Percentiles rank a stretch among this genome's conserved stretches.
These are phyloP conservation scores for Sindora glabra DNA, from an alignment of 306 rosid genomes.

Conservation along the genomic window DNA sequence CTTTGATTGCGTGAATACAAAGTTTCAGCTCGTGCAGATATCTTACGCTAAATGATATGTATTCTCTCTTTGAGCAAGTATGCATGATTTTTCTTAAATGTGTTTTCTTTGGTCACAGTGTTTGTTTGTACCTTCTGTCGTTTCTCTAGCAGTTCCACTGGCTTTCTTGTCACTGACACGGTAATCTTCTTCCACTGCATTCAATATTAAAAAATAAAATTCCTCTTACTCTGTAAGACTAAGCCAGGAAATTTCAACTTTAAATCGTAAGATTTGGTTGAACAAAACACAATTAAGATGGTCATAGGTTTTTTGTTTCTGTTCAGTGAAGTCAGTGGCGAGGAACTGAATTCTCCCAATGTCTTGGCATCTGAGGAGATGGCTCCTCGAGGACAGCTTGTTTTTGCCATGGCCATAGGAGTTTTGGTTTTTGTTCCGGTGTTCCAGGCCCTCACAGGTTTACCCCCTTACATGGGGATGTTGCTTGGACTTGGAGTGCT, in stretches of 20 bases:
- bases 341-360: conserved; percentile 42
- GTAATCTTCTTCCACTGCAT: conserved; percentile 42
- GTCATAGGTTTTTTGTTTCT: conserved; percentile 11
- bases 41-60: not conserved
- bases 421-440: conserved; percentile 84
- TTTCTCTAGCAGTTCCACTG: conserved; percentile 82
- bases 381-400: conserved; percentile 94
- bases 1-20: not conserved
- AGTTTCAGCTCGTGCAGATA: not conserved
- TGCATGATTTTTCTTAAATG: not conserved
- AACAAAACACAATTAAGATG: conserved; percentile 5
- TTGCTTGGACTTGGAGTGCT: conserved; percentile 91
- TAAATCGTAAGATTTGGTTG: conserved; percentile 6
- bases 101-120: conserved; percentile 35
- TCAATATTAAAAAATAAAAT: no score
- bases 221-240: conserved; percentile 1
- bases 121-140: conserved; percentile 60
- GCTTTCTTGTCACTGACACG: conserved; percentile 81
- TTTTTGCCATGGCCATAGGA: conserved; percentile 78
- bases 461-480: conserved; percentile 95
- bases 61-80: not conserved
- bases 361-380: conserved; percentile 81
- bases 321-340: conserved; percentile 76
- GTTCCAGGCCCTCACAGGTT: conserved; percentile 84
- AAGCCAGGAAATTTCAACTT: conserved; percentile 1